Percentiles rank a stretch among this genome's conserved stretches.
Conservation (phyloP, 2,329 filamentous ascomycete genomes). For the Periglandula ipomoeae region DNA sequence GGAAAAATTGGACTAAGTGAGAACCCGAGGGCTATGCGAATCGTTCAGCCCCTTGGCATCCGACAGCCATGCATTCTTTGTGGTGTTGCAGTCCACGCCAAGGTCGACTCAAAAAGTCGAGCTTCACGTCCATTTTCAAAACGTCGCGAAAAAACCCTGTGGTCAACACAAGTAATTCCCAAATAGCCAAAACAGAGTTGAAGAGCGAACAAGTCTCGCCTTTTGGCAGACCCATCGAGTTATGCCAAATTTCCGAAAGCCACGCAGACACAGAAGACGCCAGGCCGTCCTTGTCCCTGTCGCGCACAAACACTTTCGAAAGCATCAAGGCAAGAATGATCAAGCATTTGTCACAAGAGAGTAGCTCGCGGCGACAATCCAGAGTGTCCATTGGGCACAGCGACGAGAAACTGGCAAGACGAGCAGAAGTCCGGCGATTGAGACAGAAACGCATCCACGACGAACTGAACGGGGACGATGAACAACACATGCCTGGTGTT, state of each 20-base stretch:
- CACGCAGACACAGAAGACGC: slow-evolving; percentile 33
- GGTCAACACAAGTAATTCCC: slow-evolving; percentile 5
- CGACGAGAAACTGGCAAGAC: slow-evolving; percentile 43
- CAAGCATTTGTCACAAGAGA: slow-evolving; percentile 37
- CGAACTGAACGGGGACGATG: slow-evolving; percentile 40
- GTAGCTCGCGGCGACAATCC: slow-evolving; percentile 29
- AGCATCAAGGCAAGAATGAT: slow-evolving; percentile 36
- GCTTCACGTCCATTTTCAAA: slow-evolving; percentile 10
- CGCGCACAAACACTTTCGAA: slow-evolving; percentile 31
- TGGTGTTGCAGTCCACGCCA: slow-evolving; percentile 17
- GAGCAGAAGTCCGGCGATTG: slow-evolving; percentile 46
- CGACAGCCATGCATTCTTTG: slow-evolving; percentile 11
- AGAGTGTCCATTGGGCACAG: slow-evolving; percentile 35
- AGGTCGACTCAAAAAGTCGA: slow-evolving; percentile 5
- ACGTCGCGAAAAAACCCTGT: slow-evolving; percentile 6
- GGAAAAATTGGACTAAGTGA: background rate
- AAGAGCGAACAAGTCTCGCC: slow-evolving; percentile 9
- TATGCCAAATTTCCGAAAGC: slow-evolving; percentile 24
- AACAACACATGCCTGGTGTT: slow-evolving; percentile 23
- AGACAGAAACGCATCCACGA: slow-evolving; percentile 49
- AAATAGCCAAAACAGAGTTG: background rate
- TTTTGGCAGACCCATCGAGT: slow-evolving; percentile 16
- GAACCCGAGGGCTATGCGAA: background rate
- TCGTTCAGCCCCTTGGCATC: background rate
- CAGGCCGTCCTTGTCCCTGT: slow-evolving; percentile 14